Evolutionary conservation across 306 rosid species (phyloP).

Genomic region (Gynostemma pentaphyllum): DNA sequence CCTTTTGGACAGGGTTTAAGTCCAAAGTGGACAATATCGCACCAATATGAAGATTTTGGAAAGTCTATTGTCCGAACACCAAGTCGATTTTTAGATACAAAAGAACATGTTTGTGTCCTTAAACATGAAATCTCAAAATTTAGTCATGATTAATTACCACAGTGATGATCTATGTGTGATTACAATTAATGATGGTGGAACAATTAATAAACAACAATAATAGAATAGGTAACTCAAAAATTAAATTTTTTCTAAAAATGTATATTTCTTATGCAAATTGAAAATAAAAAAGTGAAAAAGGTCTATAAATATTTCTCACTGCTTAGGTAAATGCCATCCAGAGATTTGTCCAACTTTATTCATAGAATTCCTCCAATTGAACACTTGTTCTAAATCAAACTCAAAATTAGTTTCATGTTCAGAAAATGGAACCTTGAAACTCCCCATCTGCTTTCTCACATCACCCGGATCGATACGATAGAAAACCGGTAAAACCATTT

Average conservation of each 20-base stretch:
- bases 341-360: background rate
- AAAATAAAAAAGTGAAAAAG: background rate
- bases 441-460: constrained; percentile 17
- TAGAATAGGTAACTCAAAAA: no score
- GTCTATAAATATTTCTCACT: background rate
- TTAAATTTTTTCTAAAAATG: background rate
- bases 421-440: background rate
- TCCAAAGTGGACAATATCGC: no score
- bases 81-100: no score
- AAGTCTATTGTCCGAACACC: no score
- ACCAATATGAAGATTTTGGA: no score
- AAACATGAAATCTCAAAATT: no score
- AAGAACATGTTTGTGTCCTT: no score
- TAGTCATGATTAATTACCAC: no score
- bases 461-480: constrained; percentile 3
- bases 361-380: constrained; percentile 27
- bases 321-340: background rate
- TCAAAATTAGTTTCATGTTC: background rate
- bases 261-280: background rate
- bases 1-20: no score
- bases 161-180: no score
- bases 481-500: background rate
- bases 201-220: no score
- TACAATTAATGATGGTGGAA: no score
- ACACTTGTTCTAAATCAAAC: constrained; percentile 3